Base-by-base conservation (phyloP, 441 rosid species). In the Eutrema salsugineum region DNA sequence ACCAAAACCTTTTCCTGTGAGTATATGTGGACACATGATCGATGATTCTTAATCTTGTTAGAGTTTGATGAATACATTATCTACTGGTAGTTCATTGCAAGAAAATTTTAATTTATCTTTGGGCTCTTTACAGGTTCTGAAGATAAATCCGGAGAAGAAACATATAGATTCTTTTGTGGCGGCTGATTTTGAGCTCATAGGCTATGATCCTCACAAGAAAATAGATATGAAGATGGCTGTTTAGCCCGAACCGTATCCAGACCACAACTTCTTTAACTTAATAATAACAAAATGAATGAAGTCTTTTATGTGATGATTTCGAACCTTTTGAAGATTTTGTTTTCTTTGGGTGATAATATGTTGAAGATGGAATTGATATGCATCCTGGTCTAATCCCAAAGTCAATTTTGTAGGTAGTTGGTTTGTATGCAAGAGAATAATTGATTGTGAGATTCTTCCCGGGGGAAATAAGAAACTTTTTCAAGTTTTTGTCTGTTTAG, bases 1-100 rank as follows among this genome's bases (percentile, higher is more conserved):
- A 48, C 96, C 97, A 35, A 90, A 83, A 67, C 94, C 96, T 65
- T 88, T 88, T 80, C 96, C 97, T 63, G 96, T 91, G 47, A 87
- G 88, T 80, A 47, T 15, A 53, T 12, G 49, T 5, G 0, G 5
- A 49, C 22, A 11, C 27, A 19, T 22, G 58, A 35, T 32, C 4
- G 1, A n/a, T 51, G 19, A 40, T 50, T 40, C 57, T 63, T 71
- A 5, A 63, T 44, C 12, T 44, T 36, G 64, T 44, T 30, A 49
- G 50, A 49, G 51, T 47, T 72, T 65, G 56, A 30, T 56, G 12
- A 46, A 62, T 69, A 11, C 24, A 44, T 63, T 20, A 17, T 42
- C n/a, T 11, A 10, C 30, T 24, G 24, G 40, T 36, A 43, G 24
- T 46, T 46, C 1, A 0, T 33, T 57, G 14, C 54, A 24, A 9